These are phyloP conservation scores for Rosellinia necatrix DNA, from an alignment of 2,329 filamentous ascomycete species.

Conservation along the genomic window DNA sequence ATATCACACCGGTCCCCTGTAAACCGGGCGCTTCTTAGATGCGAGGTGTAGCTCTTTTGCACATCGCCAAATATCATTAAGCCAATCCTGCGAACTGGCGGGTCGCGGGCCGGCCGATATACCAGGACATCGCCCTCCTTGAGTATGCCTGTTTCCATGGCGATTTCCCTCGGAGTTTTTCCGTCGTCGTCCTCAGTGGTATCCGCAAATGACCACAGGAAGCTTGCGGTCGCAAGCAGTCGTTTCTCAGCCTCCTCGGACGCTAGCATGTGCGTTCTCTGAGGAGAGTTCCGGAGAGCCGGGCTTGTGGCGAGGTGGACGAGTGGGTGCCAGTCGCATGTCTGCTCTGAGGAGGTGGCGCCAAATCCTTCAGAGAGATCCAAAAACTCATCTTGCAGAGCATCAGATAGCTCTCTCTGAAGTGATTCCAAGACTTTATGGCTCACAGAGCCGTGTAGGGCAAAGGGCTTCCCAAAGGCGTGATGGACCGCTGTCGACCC, in stretches of 20 bases:
- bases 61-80: no score
- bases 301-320: background rate
- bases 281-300: background rate
- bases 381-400: background rate
- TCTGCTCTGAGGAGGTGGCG: background rate
- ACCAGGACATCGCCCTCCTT: background rate
- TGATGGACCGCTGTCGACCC: slow-evolving; percentile 4
- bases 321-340: background rate
- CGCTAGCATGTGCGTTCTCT: background rate
- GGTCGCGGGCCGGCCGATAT: no score
- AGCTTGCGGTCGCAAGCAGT: background rate
- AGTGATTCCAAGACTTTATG: background rate
- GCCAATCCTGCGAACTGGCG: no score
- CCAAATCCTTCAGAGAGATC: background rate
- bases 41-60: no score
- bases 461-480: slow-evolving; percentile 15
- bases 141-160: background rate
- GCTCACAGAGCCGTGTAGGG: background rate
- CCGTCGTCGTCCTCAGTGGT: background rate
- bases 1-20: no score
- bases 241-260: background rate
- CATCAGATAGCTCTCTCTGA: background rate
- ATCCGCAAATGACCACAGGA: background rate
- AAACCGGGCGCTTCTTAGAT: no score
- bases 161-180: slow-evolving; percentile 1